Evolutionary conservation across 2,329 filamentous ascomycete species (phyloP), one percentile per base, ranked within the genome.

Genomic region (Anthostomella pinea): DNA sequence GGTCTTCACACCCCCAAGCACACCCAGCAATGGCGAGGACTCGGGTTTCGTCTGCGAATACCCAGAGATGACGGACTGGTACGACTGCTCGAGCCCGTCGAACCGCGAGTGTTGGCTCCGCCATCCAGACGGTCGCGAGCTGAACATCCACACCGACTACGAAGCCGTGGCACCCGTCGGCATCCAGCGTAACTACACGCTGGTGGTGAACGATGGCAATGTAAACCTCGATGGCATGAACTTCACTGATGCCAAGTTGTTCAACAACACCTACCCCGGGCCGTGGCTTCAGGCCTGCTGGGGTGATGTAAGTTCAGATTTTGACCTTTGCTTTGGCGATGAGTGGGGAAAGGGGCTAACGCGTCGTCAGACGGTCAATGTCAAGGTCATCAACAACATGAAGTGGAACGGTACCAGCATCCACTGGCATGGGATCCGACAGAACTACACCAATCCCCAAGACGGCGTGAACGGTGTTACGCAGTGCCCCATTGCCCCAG

Each of bases 401-500:
- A 7, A 5, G 6, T 7, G 13, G 7, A 30, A 30, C 13, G 27
- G 27, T 8, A 30, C 27, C 8, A 30, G 14, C 8, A 19, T 30
- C 15, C 27, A 30, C 15, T 30, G 27, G 27, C 27, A 30, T 15
- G 27, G 27, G 11, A 8, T 30, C 27, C 6, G 27, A 16, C 27
- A 30, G 27, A 16, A 17, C 14, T 4, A n/a, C 8, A 17, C 27
- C n/a, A 8, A 30, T 15, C 9, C 9, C 14, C 5, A 5, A n/a
- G 60, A 63, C 21, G 60, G 60, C 10, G 60, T 60, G 16, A 55
- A 56, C 18, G 57, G 56, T 18, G 43, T 60, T 13, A 62, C 59
- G 0, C 73, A 81, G 51, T 81, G 77, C 51, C 75, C 76, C 3
- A 72, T 77, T 35, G 62, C 72, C 10, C 70, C 72, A 1, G 69